Percentiles rank a stretch among this genome's conserved stretches.
phyloP scores from a whole-genome alignment of 2,329 filamentous ascomycete genomes.

The Microdochium paspali region DNA sequence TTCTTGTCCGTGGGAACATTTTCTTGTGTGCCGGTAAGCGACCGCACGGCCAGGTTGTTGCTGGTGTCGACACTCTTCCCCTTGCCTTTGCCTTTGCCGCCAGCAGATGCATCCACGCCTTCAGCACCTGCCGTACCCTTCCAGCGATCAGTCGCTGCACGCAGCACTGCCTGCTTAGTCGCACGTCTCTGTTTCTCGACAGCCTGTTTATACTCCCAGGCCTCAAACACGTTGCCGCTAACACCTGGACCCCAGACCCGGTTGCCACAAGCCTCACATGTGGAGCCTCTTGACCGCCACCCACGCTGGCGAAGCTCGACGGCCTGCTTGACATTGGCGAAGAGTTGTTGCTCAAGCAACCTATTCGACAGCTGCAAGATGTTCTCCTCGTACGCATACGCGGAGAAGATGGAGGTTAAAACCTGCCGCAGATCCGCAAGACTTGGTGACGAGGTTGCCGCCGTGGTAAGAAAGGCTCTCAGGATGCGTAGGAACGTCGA shows the following conservation, averaged over 20 bases:
- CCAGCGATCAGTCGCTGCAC: constrained; percentile 4
- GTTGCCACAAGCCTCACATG: constrained; percentile 76
- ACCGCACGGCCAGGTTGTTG: constrained; percentile 1
- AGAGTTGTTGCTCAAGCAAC: constrained; percentile 81
- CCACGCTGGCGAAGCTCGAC: constrained; percentile 69
- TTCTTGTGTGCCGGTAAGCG: constrained; percentile 1
- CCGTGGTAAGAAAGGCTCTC: constrained; percentile 77
- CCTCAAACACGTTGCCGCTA: constrained; percentile 66
- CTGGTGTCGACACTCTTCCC: constrained; percentile 40
- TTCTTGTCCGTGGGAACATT: constrained; percentile 28
- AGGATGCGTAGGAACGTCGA: constrained; percentile 82
- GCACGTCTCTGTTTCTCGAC: constrained; percentile 34
- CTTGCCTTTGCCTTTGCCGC: constrained; percentile 33
- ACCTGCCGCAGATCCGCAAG: constrained; percentile 80
- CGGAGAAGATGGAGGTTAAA: constrained; percentile 81
- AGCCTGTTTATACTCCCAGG: constrained; percentile 61
- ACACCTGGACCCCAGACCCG: constrained; percentile 86
- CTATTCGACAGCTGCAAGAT: constrained; percentile 78
- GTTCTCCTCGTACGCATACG: constrained; percentile 90
- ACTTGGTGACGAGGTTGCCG: constrained; percentile 72
- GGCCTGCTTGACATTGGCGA: constrained; percentile 70
- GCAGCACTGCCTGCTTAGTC: constrained; percentile 29
- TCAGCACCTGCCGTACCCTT: constrained; percentile 26
- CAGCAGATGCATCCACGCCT: constrained; percentile 8
- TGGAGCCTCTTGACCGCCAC: constrained; percentile 80